Conservation (phyloP, 495 filamentous ascomycete species). For the Lophium mytilinum region DNA sequence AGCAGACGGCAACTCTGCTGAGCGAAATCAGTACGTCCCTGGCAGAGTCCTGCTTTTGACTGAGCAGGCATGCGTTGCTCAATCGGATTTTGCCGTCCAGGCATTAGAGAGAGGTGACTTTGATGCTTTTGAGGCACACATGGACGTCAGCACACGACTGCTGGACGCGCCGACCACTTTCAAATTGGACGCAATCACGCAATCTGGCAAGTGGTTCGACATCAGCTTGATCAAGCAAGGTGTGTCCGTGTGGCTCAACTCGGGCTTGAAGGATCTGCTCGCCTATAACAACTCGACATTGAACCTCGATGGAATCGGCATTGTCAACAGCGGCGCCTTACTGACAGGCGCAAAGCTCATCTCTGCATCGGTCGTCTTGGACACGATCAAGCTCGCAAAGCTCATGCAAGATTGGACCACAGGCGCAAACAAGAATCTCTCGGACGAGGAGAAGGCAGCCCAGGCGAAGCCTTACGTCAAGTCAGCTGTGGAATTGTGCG, state of each 20-base stretch:
- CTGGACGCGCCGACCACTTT: slow-evolving; percentile 6
- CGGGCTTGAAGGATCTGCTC: slow-evolving; percentile 5
- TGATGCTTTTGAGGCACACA: slow-evolving; percentile 7
- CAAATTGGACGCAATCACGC: slow-evolving; percentile 5
- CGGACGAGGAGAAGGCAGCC: slow-evolving; percentile 2
- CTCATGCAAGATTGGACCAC: slow-evolving; percentile 4
- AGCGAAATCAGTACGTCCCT: slow-evolving; percentile 4
- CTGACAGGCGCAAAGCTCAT: slow-evolving; percentile 3
- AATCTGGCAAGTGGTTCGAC: slow-evolving; percentile 6
- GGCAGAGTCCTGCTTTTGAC: slow-evolving; percentile 5
- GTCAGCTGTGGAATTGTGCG: slow-evolving; percentile 3
- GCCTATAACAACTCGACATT: slow-evolving; percentile 6
- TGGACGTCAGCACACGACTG: slow-evolving; percentile 6
- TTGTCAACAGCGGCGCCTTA: slow-evolving; percentile 7
- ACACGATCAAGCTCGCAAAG: slow-evolving; percentile 5
- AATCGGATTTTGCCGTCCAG: slow-evolving; percentile 6
- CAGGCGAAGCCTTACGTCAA: slow-evolving; percentile 5
- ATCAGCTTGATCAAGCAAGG: slow-evolving; percentile 5
- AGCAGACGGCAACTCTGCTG: too few species aligned
- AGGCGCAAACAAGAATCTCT: slow-evolving; percentile 5
- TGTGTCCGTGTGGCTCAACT: slow-evolving; percentile 5
- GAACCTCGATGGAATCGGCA: slow-evolving; percentile 4
- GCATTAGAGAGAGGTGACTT: slow-evolving; percentile 7
- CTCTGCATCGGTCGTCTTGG: slow-evolving; percentile 4
- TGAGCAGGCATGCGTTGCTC: slow-evolving; percentile 3